Conservation (phyloP, 208 protist species). For the Crithidia fasciculata region DNA sequence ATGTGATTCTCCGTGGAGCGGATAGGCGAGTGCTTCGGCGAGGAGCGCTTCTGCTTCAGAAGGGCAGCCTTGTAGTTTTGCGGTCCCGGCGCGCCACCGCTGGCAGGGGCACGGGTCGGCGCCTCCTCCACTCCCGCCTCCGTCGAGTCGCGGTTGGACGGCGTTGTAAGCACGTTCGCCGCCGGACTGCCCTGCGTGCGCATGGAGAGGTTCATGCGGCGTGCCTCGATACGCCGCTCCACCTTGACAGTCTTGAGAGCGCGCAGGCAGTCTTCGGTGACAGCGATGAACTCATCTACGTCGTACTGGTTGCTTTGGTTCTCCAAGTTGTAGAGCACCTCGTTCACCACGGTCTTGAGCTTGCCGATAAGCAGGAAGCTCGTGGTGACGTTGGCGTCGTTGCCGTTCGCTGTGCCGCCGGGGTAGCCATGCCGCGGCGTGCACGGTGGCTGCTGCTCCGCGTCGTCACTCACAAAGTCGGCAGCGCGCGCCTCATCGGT, state of each 20-base stretch:
- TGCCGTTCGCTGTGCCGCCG: conserved; percentile 2
- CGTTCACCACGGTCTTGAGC: conserved; percentile 66
- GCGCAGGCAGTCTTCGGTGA: conserved; percentile 68
- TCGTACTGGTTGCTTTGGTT: conserved; percentile 51
- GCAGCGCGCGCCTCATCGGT: neutral
- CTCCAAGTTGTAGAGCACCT: conserved; percentile 60
- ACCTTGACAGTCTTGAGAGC: conserved; percentile 71
- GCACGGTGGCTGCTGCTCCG: conserved; percentile 16
- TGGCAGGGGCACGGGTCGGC: conserved; percentile 1
- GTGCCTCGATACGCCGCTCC: conserved; percentile 55
- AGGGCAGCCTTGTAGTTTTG: conserved; percentile 41
- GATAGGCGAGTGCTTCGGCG: conserved; percentile 45
- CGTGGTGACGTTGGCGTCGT: conserved; percentile 14
- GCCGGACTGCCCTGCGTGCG: conserved; percentile 20
- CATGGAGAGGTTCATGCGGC: conserved; percentile 38
- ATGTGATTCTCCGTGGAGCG: conserved; percentile 28
- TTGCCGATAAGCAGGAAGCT: conserved; percentile 58
- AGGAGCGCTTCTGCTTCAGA: conserved; percentile 49
- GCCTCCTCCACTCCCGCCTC: conserved; percentile 12
- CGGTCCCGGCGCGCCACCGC: conserved; percentile 6
- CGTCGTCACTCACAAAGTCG: conserved; percentile 5
- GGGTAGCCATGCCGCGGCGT: conserved; percentile 13
- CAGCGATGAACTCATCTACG: conserved; percentile 70
- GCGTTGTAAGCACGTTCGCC: conserved; percentile 25
- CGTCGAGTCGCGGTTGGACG: conserved; percentile 37